Base-by-base conservation (phyloP, 495 filamentous ascomycete species). In the Neurospora sp. region DNA sequence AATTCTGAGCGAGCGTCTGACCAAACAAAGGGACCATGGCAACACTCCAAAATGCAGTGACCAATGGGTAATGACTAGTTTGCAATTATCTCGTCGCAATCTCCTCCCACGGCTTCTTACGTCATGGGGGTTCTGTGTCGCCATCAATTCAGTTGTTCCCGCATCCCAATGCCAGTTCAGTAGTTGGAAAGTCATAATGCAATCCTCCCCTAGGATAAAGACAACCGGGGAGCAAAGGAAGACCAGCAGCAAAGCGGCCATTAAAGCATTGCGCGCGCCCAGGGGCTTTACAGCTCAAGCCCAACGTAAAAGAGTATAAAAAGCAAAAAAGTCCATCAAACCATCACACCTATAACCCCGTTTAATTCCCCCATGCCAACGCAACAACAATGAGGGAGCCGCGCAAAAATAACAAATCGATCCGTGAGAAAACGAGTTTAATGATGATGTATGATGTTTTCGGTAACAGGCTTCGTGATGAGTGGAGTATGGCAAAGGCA, bases 351-450 rank as follows among this genome's bases (percentile, higher is more conserved):
- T 70, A 40, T 73, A 78, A 76, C 70, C 74, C 69, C 74, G 54
- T 75, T 73, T 42, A 5, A 37, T 23, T 44, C 62, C 46, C 71
- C 76, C 48, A 71, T 72, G 10, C 75, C n/a, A 44, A 31, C 27
- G 39, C 69, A 62, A 39, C 69, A 42, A 46, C 46, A 66, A 72
- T 69, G 75, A 72, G 39, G 39, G 69, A 37, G 71, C 48, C 71
- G 41, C 48, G 69, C 71, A 70, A 76, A 71, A 70, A 72, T 76
- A 75, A 70, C 71, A 35, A 66, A 5, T 66, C 54, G 54, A 66
- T 66, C 77, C 73, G 48, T 69, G 42, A 70, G 69, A 73, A 73
- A 79, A 80, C 72, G 77, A 74, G 73, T 70, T 77, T 78, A 76
- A 41, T 72, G 38, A 69, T 70, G 14, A 40, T 72, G 69, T 72